These are phyloP conservation scores for Yamadazyma jaroonii DNA, from an alignment of 1,139 yeast genomes.

Conservation along the genomic window DNA sequence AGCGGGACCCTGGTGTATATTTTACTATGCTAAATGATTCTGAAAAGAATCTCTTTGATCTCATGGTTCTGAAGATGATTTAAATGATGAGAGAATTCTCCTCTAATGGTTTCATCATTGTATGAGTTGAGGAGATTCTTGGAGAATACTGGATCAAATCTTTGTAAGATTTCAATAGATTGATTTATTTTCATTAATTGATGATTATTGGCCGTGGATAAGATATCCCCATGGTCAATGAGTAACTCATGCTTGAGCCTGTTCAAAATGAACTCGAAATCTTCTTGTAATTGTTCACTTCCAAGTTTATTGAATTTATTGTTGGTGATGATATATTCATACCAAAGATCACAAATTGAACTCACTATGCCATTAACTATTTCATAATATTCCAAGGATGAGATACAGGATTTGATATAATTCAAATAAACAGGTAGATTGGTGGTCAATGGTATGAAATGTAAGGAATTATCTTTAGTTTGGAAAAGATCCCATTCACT, in stretches of 20 bases:
- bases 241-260: constrained; percentile 24
- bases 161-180: constrained; percentile 38
- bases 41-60: constrained; percentile 26
- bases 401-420: constrained; percentile 28
- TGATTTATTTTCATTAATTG: constrained; percentile 30
- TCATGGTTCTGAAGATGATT: constrained; percentile 33
- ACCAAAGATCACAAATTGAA: constrained; percentile 46
- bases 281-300: constrained; percentile 52
- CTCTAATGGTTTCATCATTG: constrained; percentile 20
- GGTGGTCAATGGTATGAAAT: constrained; percentile 34
- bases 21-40: constrained; percentile 20
- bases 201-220: constrained; percentile 26
- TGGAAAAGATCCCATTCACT: constrained; percentile 35
- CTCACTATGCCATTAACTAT: constrained; percentile 40
- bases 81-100: constrained; percentile 20
- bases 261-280: constrained; percentile 46
- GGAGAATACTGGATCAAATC: constrained; percentile 19
- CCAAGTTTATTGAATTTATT: constrained; percentile 61
- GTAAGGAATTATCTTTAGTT: constrained; percentile 26
- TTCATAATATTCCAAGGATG: constrained; percentile 27
- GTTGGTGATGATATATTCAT: constrained; percentile 60
- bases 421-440: constrained; percentile 35
- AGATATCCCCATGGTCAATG: constrained; percentile 17
- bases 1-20: neutral
- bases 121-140: constrained; percentile 15